These are phyloP conservation scores for Coemansia sp. DNA, from an alignment of 192 early-diverging fungal genomes.

Conservation along the genomic window DNA sequence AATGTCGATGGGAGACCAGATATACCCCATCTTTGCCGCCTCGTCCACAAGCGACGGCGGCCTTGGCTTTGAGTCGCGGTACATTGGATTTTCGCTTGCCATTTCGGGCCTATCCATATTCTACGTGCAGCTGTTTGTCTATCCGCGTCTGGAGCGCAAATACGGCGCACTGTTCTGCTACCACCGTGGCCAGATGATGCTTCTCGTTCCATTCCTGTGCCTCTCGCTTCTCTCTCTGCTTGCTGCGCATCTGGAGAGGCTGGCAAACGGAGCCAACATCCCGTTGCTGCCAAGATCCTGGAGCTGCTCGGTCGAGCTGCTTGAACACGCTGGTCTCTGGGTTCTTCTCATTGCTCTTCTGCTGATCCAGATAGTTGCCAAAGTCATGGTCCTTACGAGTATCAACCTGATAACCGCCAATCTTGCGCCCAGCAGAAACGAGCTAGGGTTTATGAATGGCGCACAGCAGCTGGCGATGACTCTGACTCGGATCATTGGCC, in stretches of 20 bases:
- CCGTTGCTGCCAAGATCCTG: neutral
- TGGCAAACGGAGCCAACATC: neutral
- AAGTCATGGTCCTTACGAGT: slow-evolving; percentile 30
- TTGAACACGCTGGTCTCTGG: slow-evolving; percentile 14
- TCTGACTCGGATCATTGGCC: slow-evolving; percentile 20
- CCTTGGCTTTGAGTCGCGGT: slow-evolving; percentile 53
- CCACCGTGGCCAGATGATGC: slow-evolving; percentile 25
- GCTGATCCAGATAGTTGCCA: slow-evolving; percentile 18
- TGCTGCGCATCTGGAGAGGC: slow-evolving; percentile 9
- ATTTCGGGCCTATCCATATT: slow-evolving; percentile 45
- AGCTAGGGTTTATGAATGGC: slow-evolving; percentile 44
- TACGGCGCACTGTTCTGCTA: slow-evolving; percentile 54
- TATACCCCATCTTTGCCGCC: slow-evolving; percentile 51
- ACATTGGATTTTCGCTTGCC: slow-evolving; percentile 57
- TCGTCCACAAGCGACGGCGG: slow-evolving; percentile 49
- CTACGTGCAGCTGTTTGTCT: slow-evolving; percentile 55
- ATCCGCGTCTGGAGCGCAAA: slow-evolving; percentile 46
- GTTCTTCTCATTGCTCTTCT: slow-evolving; percentile 11
- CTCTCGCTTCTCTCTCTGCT: slow-evolving; percentile 23
- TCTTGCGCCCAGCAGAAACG: slow-evolving; percentile 27
- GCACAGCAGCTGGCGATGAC: slow-evolving; percentile 36
- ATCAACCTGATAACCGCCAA: slow-evolving; percentile 42
- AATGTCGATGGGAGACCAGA: slow-evolving; percentile 27
- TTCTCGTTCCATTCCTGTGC: slow-evolving; percentile 11
- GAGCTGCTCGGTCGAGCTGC: neutral